Base-by-base conservation (phyloP, 176 grass and related monocot genomes). In the Thinopyrum elongatum region DNA sequence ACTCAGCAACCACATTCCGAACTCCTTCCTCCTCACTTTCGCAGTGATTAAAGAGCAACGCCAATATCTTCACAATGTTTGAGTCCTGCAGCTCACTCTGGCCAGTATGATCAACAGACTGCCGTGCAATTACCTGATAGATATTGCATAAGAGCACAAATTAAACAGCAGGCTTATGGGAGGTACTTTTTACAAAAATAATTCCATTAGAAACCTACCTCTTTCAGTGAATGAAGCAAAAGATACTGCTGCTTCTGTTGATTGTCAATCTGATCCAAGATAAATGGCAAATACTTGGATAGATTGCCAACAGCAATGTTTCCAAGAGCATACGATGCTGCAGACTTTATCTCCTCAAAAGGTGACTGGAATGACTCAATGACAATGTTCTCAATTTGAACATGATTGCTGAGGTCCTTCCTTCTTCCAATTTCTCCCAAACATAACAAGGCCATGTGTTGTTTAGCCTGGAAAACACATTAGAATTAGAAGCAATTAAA, bases 71-170 rank as follows among this genome's bases (percentile, higher is more conserved):
- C 72, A 76, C 72, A 51, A 76, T 76, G 72, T 76, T 76, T 30
- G 72, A 51, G 27, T 76, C 72, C 72, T 76, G 72, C 3, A 76
- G 72, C 72, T 76, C 72, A 76, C 72, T 76, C 44, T 76, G 42
- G 72, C 72, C 72, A 76, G 72, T 76, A 76, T 76, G 72, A 51
- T 76, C 72, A 76, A 76, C 72, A 76, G 72, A 76, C 72, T 76
- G 72, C 4, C 72, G 72, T 51, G 72, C 72, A 30, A 76, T 76
- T 76, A 76, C 72, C 72, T 76, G 72, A 21, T 29, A 76, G 42
- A 5, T 51, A 51, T 75, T 29, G 8, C 44, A 76, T 68, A 76
- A 29, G 26, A 76, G 72, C 42, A 76, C 44, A 75, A 17, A 76
- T 76, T 76, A 76, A 51, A 30, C 15, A 76, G 28, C 65, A 68